phyloP scores from a whole-genome alignment of 2,329 filamentous ascomycete genomes.

The Alternaria metachromatica region DNA sequence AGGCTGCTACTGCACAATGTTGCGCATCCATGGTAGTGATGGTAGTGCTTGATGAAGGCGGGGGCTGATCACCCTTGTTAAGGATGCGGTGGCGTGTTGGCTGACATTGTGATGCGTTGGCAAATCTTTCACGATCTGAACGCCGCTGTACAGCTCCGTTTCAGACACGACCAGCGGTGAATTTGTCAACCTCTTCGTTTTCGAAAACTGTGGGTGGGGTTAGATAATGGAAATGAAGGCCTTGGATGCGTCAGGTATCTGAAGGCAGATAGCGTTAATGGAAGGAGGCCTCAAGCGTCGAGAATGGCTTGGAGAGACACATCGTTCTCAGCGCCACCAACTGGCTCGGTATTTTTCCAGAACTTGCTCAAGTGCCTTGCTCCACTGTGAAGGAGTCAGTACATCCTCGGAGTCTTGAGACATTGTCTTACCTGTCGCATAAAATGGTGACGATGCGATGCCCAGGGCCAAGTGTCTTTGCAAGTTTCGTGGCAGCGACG shows the following conservation, averaged over 20 bases:
- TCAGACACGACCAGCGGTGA: not conserved
- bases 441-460: slow-evolving; percentile 78
- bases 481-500: slow-evolving; percentile 74
- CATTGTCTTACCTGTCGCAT: slow-evolving; percentile 64
- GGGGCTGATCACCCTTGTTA: not conserved
- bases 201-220: not conserved
- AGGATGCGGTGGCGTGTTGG: slow-evolving; percentile 9
- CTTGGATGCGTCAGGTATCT: not conserved
- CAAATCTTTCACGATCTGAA: slow-evolving; percentile 13
- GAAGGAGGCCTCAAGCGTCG: slow-evolving; percentile 40
- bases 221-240: no score
- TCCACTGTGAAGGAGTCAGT: slow-evolving; percentile 54
- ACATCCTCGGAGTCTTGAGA: not conserved
- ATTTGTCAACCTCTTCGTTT: not conserved
- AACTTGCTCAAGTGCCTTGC: slow-evolving; percentile 84
- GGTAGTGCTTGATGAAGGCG: not conserved
- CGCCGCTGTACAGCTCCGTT: slow-evolving; percentile 7
- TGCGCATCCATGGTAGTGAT: not conserved
- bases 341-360: slow-evolving; percentile 74
- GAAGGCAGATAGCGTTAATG: not conserved
- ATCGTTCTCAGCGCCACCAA: slow-evolving; percentile 60
- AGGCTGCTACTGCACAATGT: slow-evolving; percentile 21
- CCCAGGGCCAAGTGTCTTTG: slow-evolving; percentile 67
- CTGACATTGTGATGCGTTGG: slow-evolving; percentile 16
- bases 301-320: slow-evolving; percentile 64